A percentile compares a stretch with the other conserved stretches of the same genome.
These are phyloP conservation scores for Globisporangium barbulae DNA, from an alignment of 352 stramenopile genomes.

Conservation along the genomic window DNA sequence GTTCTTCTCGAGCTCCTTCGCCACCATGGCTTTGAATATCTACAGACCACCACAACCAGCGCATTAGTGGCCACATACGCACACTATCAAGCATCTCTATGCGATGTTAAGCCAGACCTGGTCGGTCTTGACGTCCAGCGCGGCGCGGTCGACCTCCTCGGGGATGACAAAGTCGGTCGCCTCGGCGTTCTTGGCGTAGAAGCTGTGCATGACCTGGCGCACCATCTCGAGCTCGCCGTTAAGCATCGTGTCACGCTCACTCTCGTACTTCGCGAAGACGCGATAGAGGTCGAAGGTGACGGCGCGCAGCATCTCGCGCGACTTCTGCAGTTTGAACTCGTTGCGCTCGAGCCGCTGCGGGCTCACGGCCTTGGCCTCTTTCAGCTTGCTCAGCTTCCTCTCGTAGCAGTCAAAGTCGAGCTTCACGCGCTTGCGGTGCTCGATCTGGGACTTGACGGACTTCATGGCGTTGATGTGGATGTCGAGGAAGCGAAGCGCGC, in stretches of 20 bases:
- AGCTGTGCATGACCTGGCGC: constrained; percentile 75
- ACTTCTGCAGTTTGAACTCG: constrained; percentile 45
- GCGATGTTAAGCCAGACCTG: constrained; percentile 20
- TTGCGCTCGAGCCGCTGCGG: constrained; percentile 50
- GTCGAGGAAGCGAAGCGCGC: constrained; percentile 61
- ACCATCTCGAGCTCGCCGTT: constrained; percentile 81
- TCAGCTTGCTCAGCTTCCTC: constrained; percentile 43
- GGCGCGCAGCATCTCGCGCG: constrained; percentile 39
- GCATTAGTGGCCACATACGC: neutral
- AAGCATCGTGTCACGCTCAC: constrained; percentile 68
- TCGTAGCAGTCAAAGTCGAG: constrained; percentile 74
- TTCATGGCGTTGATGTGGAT: constrained; percentile 81
- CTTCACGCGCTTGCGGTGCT: constrained; percentile 58
- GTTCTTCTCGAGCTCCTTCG: constrained; percentile 41
- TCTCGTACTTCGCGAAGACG: constrained; percentile 78
- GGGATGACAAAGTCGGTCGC: constrained; percentile 63
- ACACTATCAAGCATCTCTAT: neutral
- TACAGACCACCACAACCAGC: neutral
- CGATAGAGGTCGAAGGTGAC: constrained; percentile 68
- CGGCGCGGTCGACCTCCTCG: constrained; percentile 46
- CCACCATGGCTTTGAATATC: constrained; percentile 61
- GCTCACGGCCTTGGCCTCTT: constrained; percentile 15
- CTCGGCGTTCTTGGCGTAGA: constrained; percentile 71
- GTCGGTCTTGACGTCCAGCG: constrained; percentile 45
- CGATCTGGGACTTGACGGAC: constrained; percentile 68